phyloP scores from a whole-genome alignment of 331 rosid species.

The Dryas integrifolia region DNA sequence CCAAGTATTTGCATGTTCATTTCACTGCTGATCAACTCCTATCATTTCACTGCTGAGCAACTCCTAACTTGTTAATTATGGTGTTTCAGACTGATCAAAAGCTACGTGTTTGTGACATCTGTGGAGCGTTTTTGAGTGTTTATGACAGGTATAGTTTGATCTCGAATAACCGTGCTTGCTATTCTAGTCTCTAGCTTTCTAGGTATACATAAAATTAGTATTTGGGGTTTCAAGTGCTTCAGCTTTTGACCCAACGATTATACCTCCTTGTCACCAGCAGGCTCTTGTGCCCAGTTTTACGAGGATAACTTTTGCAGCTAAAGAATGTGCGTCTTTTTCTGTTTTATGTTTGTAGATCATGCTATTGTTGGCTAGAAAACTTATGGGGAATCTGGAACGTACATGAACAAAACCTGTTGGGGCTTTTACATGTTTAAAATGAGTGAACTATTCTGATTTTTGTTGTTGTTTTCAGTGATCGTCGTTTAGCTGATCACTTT shows the following conservation, averaged over 20 bases:
- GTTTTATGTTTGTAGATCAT: constrained; percentile 84
- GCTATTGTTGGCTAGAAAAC: constrained; percentile 63
- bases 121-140: constrained; percentile 98
- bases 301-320: constrained; percentile 99
- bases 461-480: constrained; percentile 73
- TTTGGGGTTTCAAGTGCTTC: constrained; percentile 92
- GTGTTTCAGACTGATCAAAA: constrained; percentile 95
- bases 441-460: constrained; percentile 34
- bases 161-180: constrained; percentile 11
- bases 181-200: constrained; percentile 34
- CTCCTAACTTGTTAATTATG: constrained; percentile 23
- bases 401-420: constrained; percentile 25
- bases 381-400: constrained; percentile 47
- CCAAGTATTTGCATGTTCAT: neutral
- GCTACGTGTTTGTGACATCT: constrained; percentile 98
- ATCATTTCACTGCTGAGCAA: neutral
- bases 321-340: constrained; percentile 99
- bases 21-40: neutral
- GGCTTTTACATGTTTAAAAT: constrained; percentile 29
- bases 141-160: constrained; percentile 80
- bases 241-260: constrained; percentile 94
- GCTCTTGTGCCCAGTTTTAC: constrained; percentile 99
- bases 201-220: constrained; percentile 57
- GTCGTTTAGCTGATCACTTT: constrained; percentile 98
- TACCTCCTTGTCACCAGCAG: constrained; percentile 99